Evolutionary conservation across 441 rosid species (phyloP).

Genomic region (Gossypium aridum): DNA sequence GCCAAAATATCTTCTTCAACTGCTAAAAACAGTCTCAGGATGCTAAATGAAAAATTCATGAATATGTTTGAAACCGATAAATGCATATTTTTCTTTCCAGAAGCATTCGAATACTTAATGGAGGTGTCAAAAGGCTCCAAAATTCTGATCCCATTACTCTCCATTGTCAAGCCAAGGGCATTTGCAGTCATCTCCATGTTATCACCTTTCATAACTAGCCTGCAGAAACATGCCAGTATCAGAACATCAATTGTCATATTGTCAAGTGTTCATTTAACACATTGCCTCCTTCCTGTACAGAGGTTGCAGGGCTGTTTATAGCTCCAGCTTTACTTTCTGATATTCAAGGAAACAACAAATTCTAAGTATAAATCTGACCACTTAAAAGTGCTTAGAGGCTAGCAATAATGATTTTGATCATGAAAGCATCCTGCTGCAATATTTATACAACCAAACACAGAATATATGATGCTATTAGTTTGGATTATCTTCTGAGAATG

Average conservation of each 20-base stretch:
- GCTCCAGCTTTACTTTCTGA: background rate
- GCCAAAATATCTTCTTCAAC: constrained; percentile 92
- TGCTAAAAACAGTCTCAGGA: constrained; percentile 82
- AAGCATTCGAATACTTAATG: constrained; percentile 75
- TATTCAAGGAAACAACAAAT: background rate
- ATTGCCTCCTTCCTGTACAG: too few species aligned
- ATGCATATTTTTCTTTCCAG: constrained; percentile 76
- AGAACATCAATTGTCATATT: constrained; percentile 17
- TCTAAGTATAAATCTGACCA: background rate
- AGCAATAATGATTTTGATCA: background rate
- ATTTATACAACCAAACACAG: background rate
- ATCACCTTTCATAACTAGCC: constrained; percentile 73
- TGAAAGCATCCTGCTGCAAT: background rate
- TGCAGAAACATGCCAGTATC: constrained; percentile 23
- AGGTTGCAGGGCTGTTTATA: too few species aligned
- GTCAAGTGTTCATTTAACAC: constrained; percentile 7
- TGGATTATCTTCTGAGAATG: background rate
- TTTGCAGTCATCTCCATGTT: constrained; percentile 75
- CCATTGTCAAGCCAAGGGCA: constrained; percentile 85
- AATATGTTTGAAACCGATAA: constrained; percentile 76
- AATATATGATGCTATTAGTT: background rate
- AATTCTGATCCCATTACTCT: constrained; percentile 90
- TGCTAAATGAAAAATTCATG: constrained; percentile 96
- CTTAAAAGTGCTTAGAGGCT: background rate
- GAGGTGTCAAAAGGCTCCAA: constrained; percentile 94